phyloP scores from a whole-genome alignment of 441 rosid species.

The Cnidoscolus chayamansa region DNA sequence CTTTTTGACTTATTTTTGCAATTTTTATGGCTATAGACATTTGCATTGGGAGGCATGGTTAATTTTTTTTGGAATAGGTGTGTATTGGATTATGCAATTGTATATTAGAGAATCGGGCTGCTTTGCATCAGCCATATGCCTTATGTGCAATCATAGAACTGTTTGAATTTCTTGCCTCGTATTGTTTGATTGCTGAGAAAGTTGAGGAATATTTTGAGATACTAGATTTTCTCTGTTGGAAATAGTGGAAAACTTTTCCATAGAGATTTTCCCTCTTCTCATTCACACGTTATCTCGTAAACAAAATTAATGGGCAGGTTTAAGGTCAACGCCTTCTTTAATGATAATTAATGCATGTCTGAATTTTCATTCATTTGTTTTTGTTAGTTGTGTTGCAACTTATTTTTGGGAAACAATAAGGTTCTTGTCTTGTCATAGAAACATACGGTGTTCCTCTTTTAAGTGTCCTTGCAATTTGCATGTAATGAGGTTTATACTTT shows the following conservation, averaged over 20 bases:
- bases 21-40: not conserved
- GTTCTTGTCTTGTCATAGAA: not conserved
- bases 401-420: not conserved
- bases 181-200: slow-evolving; percentile 21
- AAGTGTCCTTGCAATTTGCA: slow-evolving; percentile 5
- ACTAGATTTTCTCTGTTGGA: slow-evolving; percentile 12
- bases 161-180: not conserved
- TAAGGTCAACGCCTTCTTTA: not conserved
- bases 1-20: not conserved
- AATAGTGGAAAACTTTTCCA: not conserved
- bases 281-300: no score
- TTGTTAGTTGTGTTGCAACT: not conserved
- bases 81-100: not conserved
- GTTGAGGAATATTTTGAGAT: not conserved
- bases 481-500: not conserved
- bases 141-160: not conserved
- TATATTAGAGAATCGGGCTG: slow-evolving; percentile 2
- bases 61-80: not conserved
- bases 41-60: not conserved
- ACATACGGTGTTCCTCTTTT: not conserved
- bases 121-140: not conserved
- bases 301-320: not conserved
- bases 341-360: not conserved
- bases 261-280: no score
- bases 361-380: not conserved